Evolutionary conservation across 352 stramenopile species (phyloP), one percentile per base, ranked within the genome.

Genomic region (Phytophthora fragariae): DNA sequence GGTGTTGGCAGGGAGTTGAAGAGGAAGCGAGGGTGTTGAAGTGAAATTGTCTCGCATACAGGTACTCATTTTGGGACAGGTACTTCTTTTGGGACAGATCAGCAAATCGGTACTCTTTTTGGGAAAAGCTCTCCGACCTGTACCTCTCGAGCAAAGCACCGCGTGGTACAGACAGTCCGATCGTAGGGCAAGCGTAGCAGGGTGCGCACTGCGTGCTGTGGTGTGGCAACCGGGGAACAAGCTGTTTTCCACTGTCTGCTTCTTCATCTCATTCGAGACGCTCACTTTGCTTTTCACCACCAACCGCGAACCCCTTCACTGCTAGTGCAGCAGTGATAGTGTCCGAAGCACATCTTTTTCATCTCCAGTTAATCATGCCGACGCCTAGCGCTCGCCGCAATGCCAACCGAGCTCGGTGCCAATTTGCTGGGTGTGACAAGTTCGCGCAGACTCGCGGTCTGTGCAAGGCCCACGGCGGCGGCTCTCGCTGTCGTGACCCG

Each of bases 391-490:
- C 73, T 59, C 77, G 84, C 60, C 83, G 85, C 77, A 92, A 89
- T 68, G 79, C 73, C 67, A 94, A 88, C 75, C 89, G 89, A 50
- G 89, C 89, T 35, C 83, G 88, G 41, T 96, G 89, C 66, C 86
- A 94, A 46, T 84, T 90, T 54, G 72, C 73, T 12, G 73, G 65
- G n/a, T 96, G 89, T 76, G 83, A 92, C 55, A 96, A 96, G 76
- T 96, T 94, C 79, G 89, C 87, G 5, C 89, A 96, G 77, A 94
- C 89, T 11, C 77, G 85, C 0, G 89, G 89, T 3, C 76, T 93
- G 17, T 96, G 89, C 73, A 96, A 96, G 65, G 90, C 91, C 14
- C 91, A 97, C 56, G 91, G 91, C 33, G 91, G 91, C 35, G 90
- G 90, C 57, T 92, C 83, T 56, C 87, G 87, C 9, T 97, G 91